Evolutionary conservation across 2,329 filamentous ascomycete species (phyloP).

Genomic region (Exophiala sp.): DNA sequence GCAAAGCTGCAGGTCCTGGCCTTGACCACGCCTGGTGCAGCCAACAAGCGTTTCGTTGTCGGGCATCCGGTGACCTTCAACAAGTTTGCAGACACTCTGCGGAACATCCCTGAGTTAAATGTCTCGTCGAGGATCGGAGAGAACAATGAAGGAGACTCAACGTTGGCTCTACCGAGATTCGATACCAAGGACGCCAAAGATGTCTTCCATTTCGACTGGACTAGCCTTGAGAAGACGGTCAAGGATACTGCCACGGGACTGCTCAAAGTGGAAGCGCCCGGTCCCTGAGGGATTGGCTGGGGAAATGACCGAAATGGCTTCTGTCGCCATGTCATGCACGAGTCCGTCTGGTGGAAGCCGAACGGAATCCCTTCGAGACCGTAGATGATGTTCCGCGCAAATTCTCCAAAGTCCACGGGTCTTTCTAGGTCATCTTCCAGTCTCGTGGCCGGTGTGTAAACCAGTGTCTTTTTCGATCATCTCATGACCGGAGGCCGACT

Average conservation of each 20-base stretch:
- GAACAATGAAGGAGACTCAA: conserved; percentile 11
- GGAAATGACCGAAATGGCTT: no score
- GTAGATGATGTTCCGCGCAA: not conserved
- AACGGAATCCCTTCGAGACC: no score
- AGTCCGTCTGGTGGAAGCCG: no score
- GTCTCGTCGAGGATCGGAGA: conserved; percentile 9
- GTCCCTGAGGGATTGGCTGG: conserved; percentile 4
- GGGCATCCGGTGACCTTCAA: conserved; percentile 18
- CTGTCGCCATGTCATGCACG: no score
- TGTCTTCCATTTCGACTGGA: conserved; percentile 15
- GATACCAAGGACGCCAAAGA: conserved; percentile 14
- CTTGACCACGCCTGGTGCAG: conserved; percentile 41
- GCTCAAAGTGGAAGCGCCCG: conserved; percentile 8
- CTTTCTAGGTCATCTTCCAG: no score
- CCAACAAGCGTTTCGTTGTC: conserved; percentile 42
- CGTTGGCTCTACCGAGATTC: conserved; percentile 13
- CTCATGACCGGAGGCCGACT: conserved; percentile 86
- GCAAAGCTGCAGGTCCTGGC: conserved; percentile 45
- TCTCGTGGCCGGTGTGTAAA: not conserved
- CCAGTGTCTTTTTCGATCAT: conserved; percentile 41
- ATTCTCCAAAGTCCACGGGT: not conserved
- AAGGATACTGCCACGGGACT: conserved; percentile 6
- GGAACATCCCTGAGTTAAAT: conserved; percentile 1
- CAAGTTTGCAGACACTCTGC: conserved; percentile 12
- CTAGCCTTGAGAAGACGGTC: conserved; percentile 4